Conservation (phyloP, 768 basidiomycete species). For the Phaeotremella skinneri region DNA sequence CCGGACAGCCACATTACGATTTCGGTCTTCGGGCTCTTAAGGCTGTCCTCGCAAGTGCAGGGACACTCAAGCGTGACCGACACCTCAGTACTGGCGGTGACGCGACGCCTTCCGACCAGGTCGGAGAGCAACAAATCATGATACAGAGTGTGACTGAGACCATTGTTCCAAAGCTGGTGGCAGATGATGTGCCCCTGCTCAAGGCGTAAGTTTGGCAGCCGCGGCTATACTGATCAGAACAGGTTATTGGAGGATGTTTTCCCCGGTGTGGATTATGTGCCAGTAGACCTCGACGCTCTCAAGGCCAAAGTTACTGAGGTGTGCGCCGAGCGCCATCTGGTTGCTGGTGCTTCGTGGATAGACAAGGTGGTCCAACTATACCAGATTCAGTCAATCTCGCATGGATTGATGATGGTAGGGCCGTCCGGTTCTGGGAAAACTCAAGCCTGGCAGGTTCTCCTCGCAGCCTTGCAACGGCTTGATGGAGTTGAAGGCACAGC, state of each 20-base stretch:
- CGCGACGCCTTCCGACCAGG: slow-evolving; percentile 48
- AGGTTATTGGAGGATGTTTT: slow-evolving; percentile 95
- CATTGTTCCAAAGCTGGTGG: slow-evolving; percentile 95
- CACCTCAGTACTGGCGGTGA: slow-evolving; percentile 55
- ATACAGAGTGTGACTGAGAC: slow-evolving; percentile 99
- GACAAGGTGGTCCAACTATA: slow-evolving; percentile 95
- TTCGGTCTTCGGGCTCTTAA: slow-evolving; percentile 97
- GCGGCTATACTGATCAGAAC: not conserved
- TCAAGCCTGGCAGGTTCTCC: slow-evolving; percentile 91
- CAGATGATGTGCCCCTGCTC: slow-evolving; percentile 90
- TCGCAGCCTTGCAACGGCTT: slow-evolving; percentile 82
- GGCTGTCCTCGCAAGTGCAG: slow-evolving; percentile 91
- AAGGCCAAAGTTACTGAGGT: slow-evolving; percentile 82
- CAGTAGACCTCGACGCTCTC: slow-evolving; percentile 81
- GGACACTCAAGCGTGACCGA: slow-evolving; percentile 85
- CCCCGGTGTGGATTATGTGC: slow-evolving; percentile 87
- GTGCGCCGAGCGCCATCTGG: slow-evolving; percentile 79
- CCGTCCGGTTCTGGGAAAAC: slow-evolving; percentile 96
- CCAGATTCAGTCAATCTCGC: slow-evolving; percentile 99
- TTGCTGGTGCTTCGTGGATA: slow-evolving; percentile 84
- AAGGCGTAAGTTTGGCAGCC: slow-evolving; percentile 64
- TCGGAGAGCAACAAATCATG: slow-evolving; percentile 91
- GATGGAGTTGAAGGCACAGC: slow-evolving; percentile 89
- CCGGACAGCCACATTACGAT: slow-evolving; percentile 96
- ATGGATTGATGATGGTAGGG: slow-evolving; percentile 99